phyloP scores from a whole-genome alignment of 257 asterid species.

The Verbena officinalis region DNA sequence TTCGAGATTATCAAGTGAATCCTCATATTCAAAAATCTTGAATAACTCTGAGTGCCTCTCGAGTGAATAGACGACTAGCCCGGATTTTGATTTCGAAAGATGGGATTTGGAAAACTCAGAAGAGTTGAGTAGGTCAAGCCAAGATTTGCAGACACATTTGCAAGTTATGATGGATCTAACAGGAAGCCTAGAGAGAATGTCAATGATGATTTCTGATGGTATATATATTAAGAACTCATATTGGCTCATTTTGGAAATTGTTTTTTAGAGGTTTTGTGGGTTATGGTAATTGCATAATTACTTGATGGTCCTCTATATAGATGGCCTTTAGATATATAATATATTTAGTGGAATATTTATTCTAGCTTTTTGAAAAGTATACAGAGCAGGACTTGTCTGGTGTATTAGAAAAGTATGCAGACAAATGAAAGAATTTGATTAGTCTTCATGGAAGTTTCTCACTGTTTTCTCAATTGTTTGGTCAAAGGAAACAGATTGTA shows the following conservation, averaged over 20 bases:
- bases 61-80: constrained; percentile 17
- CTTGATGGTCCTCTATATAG: too few species aligned
- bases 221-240: constrained; percentile 18
- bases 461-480: not conserved
- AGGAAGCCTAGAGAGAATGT: constrained; percentile 43
- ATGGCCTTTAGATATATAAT: too few species aligned
- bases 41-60: not conserved
- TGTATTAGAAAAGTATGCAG: too few species aligned
- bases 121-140: constrained; percentile 23
- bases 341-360: too few species aligned
- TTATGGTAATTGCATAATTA: too few species aligned
- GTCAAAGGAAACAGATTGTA: not conserved
- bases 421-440: too few species aligned
- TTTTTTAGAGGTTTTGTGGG: too few species aligned
- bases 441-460: constrained; percentile 5
- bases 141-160: constrained; percentile 36
- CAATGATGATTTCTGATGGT: constrained; percentile 32
- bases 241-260: not conserved
- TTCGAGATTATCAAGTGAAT: constrained; percentile 11
- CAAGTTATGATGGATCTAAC: constrained; percentile 12
- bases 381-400: too few species aligned
- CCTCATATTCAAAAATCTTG: constrained; percentile 28
- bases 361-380: too few species aligned
- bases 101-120: constrained; percentile 30
- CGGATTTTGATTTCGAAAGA: constrained; percentile 26